Base-by-base conservation (phyloP, 257 asterid genomes). In the Eucommia ulmoides region DNA sequence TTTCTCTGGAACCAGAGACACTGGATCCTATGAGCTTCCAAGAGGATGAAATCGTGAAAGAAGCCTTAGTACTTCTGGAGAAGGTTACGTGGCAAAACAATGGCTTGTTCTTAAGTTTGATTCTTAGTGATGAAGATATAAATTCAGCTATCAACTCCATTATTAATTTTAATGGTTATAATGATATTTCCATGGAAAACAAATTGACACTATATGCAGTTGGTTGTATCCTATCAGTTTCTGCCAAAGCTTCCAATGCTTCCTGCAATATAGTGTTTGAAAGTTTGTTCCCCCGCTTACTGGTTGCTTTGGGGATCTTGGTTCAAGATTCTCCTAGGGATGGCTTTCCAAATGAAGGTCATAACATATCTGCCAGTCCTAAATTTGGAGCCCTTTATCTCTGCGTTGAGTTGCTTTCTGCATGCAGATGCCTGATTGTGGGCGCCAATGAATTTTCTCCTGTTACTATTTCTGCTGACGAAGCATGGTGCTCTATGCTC, bases 141-240 rank as follows among this genome's bases (percentile, higher is more conserved):
- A 64, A 63, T 45, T 18, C 56, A 45, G 81, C 81, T 58, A 25
- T 79, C 41, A 65, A 61, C 58, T 76, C 93, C 62, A 59, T 77
- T 60, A 61, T 55, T 65, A 73, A 63, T 59, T 61, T 66, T 14
- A 45, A 51, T 58, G 71, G 69, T 59, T 64, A 73, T 50, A 77
- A 52, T 65, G 72, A 61, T 55, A 73, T 81, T 58, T 57, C 94
- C 26, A 16, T 66, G 49, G 63, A 51, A 66, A 70, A 45, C 61
- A 91, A 73, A 69, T 94, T 79, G 81, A 76, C 74, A 70, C 81
- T 91, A 63, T 73, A 86, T 52, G 75, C 81, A 60, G 75, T 86
- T 62, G 93, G 83, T 60, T 79, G 53, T 56, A 69, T 86, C 56
- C 56, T 86, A 57, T 76, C 81, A 10, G 56, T 78, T 68, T 75